phyloP scores from a whole-genome alignment of 768 basidiomycete genomes.

The Lactarius hengduanensis region DNA sequence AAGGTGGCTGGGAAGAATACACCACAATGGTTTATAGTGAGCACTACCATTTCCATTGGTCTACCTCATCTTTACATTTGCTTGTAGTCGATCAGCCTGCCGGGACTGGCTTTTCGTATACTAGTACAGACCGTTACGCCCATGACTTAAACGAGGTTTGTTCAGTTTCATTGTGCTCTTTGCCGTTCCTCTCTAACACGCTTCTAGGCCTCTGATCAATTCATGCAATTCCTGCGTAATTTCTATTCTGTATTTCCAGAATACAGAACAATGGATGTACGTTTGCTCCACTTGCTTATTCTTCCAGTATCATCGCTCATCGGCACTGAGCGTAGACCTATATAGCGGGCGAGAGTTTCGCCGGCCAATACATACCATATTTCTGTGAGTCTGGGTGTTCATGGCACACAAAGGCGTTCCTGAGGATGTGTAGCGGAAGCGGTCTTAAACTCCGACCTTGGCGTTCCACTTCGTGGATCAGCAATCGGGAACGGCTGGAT shows the following conservation, averaged over 20 bases:
- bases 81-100: slow-evolving; percentile 92
- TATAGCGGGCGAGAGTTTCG: slow-evolving; percentile 93
- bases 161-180: slow-evolving; percentile 7
- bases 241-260: slow-evolving; percentile 94
- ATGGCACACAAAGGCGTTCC: background rate
- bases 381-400: slow-evolving; percentile 55
- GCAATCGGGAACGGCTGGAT: slow-evolving; percentile 99
- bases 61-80: slow-evolving; percentile 4
- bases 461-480: slow-evolving; percentile 66
- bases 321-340: slow-evolving; percentile 65
- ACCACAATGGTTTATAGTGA: slow-evolving; percentile 88
- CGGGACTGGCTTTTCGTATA: slow-evolving; percentile 92
- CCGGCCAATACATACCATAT: slow-evolving; percentile 97
- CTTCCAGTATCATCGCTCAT: background rate
- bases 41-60: slow-evolving; percentile 34
- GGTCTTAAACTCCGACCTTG: slow-evolving; percentile 59
- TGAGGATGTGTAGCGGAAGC: slow-evolving; percentile 59
- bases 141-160: slow-evolving; percentile 70
- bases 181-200: slow-evolving; percentile 9
- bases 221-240: slow-evolving; percentile 81
- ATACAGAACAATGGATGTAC: slow-evolving; percentile 73
- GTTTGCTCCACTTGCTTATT: slow-evolving; percentile 35
- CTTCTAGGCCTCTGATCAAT: slow-evolving; percentile 66
- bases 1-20: slow-evolving; percentile 98
- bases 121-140: slow-evolving; percentile 81